phyloP scores from a whole-genome alignment of 179 eudicot genomes.

The Spinacia oleracea region DNA sequence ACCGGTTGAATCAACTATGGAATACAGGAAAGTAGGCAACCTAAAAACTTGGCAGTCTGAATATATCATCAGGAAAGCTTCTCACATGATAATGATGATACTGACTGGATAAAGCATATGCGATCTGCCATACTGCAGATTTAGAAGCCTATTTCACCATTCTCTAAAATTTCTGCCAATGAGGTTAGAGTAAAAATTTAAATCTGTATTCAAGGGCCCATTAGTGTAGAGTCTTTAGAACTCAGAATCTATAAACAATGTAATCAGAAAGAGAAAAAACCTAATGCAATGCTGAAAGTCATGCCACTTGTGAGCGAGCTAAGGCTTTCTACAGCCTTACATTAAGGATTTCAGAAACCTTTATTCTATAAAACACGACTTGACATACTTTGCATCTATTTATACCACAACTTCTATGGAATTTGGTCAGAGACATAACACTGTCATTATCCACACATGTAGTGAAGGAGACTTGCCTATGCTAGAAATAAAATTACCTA shows the following conservation, averaged over 20 bases:
- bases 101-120: neutral
- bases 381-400: neutral
- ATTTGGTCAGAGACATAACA: neutral
- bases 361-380: neutral
- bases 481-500: slow-evolving; percentile 43
- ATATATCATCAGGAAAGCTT: neutral
- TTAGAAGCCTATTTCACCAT: neutral
- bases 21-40: neutral
- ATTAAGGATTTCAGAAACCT: neutral
- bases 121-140: neutral
- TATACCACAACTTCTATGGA: neutral
- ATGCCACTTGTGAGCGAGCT: neutral
- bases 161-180: neutral
- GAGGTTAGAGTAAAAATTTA: neutral
- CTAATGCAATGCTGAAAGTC: neutral
- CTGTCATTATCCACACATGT: neutral
- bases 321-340: neutral
- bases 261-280: neutral
- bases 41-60: neutral
- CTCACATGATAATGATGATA: neutral
- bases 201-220: neutral
- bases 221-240: neutral
- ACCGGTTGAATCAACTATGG: too few relatives aligned
- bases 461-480: neutral
- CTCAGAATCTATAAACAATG: neutral